These are phyloP conservation scores for Apiotrichum montevideense DNA, from an alignment of 1,284 basidiomycete genomes.

Conservation along the genomic window DNA sequence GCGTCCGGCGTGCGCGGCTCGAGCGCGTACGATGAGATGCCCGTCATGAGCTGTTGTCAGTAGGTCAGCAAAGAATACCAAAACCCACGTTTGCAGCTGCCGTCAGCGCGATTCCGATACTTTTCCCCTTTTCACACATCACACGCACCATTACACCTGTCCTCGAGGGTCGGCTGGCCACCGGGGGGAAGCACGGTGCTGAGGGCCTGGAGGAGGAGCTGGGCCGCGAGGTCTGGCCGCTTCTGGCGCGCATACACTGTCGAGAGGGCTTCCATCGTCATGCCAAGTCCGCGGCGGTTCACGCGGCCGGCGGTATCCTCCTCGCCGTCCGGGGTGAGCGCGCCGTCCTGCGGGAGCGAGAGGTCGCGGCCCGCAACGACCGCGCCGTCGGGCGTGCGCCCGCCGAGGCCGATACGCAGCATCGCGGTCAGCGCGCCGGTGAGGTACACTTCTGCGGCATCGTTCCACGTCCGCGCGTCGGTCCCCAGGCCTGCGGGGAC, in stretches of 20 bases:
- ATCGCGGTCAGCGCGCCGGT: constrained; percentile 34
- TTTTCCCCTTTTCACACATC: too few species aligned
- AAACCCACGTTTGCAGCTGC: too few species aligned
- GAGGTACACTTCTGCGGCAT: constrained; percentile 35
- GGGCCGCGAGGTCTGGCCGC: constrained; percentile 36
- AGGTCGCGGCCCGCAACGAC: constrained; percentile 40
- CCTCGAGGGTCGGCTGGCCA: constrained; percentile 21
- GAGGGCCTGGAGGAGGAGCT: constrained; percentile 43
- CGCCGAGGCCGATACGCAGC: constrained; percentile 31
- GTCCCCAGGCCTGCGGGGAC: background rate
- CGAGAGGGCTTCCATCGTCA: constrained; percentile 46
- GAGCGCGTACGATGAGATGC: constrained; percentile 40
- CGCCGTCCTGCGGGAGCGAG: constrained; percentile 21
- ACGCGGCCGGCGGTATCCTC: constrained; percentile 32
- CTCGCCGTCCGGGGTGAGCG: constrained; percentile 21
- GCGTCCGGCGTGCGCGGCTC: constrained; percentile 32
- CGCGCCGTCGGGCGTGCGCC: background rate
- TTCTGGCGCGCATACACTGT: constrained; percentile 43
- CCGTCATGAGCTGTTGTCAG: constrained; percentile 39
- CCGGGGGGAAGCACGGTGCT: constrained; percentile 38
- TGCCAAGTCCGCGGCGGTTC: constrained; percentile 40
- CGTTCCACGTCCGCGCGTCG: constrained; percentile 21
- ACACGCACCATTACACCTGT: constrained; percentile 38
- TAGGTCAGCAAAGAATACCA: background rate
- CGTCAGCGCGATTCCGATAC: background rate